Evolutionary conservation across 345 rosid genomes (phyloP).

Genomic region (Psidium friedrichsthalianum): DNA sequence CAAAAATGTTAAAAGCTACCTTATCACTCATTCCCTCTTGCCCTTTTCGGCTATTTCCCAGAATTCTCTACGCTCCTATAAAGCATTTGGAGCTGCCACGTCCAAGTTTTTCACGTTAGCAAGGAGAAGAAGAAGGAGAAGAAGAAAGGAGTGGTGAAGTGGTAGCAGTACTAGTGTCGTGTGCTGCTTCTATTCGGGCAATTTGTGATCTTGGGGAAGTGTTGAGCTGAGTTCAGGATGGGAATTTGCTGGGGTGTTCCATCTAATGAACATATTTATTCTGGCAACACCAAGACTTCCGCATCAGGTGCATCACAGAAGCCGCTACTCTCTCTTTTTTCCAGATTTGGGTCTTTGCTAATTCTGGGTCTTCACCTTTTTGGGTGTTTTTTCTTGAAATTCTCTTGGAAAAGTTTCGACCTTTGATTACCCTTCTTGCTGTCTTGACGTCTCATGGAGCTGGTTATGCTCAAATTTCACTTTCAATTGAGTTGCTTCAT

Average conservation of each 20-base stretch:
- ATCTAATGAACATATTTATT: not conserved
- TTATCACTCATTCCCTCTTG: not conserved
- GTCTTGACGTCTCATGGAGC: not conserved
- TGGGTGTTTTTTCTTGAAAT: not conserved
- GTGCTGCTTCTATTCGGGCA: not conserved
- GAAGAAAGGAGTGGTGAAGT: too few species aligned
- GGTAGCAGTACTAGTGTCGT: not conserved
- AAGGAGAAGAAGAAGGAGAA: not conserved
- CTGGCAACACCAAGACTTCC: not conserved
- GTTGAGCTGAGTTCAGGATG: not conserved
- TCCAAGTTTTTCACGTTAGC: not conserved
- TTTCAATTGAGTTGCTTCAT: not conserved
- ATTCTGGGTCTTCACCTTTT: not conserved
- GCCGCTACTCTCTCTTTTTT: not conserved
- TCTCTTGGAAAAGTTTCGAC: not conserved
- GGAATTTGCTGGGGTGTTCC: slow-evolving; percentile 8
- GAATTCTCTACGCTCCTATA: not conserved
- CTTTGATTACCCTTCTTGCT: not conserved
- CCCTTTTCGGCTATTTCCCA: not conserved
- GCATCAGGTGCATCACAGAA: not conserved
- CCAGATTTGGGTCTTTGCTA: not conserved
- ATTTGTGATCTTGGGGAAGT: not conserved
- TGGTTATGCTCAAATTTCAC: not conserved
- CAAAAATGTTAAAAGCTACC: not conserved
- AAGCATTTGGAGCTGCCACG: not conserved